Evolutionary conservation across 345 rosid genomes (phyloP), one percentile per base, ranked within the genome.

Genomic region (Brassica cretica): DNA sequence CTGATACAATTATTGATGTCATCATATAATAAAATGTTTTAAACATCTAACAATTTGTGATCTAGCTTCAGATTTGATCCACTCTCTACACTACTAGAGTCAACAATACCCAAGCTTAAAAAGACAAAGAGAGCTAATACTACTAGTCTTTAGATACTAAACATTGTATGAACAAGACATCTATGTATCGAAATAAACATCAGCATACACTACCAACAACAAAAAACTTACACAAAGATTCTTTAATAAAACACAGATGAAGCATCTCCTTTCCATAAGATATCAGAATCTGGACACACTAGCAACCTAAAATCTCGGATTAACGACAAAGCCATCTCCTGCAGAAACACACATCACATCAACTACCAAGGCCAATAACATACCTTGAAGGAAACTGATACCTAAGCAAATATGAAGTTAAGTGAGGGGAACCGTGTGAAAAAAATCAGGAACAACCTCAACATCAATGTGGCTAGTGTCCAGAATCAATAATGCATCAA

Each of bases 261-360:
- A 49, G 97, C 65, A 24, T 97, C 98, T 74, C 98, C 99, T 85
- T 91, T 91, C 99, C 98, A 92, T 83, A 90, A 90, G 16, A 97
- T 93, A 84, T 95, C 99, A 58, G 81, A 69, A 82, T 92, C 97
- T 3, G 99, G 99, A 44, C 14, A 11, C 51, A 10, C 51, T 44
- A 11, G n/a, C n/a, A 14, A 44, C n/a, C 51, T 11, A 44, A 44
- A 10, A 44, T 10, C 14, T 10, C 51, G 51, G 51, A 44, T 44
- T 44, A 4, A 44, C 51, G 51, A 44, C 51, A 44, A 44, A 44
- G 51, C 51, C 51, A 10, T 44, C 51, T 44, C n/a, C n/a, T 11
- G n/a, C 51, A 44, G 14, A 44, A 44, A 44, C 51, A 44, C 49
- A 6, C 51, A 44, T 44, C 29, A 27, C 51, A 11, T 44, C 51